These are phyloP conservation scores for Phlyctochytrium arcticum DNA, from an alignment of 192 early-diverging fungal species.

Conservation along the genomic window DNA sequence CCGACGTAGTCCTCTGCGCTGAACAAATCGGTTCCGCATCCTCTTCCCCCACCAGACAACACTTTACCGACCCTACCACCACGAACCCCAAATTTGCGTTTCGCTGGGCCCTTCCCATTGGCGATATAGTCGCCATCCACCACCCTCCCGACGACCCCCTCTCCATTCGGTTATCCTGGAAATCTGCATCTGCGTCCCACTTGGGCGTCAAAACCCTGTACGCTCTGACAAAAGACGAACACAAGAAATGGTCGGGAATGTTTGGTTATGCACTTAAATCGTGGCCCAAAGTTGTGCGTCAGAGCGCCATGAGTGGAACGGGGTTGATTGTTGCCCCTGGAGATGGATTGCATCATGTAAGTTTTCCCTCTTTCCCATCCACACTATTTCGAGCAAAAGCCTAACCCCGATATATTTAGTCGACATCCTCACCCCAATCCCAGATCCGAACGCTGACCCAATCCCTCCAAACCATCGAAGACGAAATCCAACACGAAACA, in stretches of 20 bases:
- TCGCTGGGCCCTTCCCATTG: conserved; percentile 12
- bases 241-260: not conserved
- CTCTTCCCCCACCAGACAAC: too few relatives aligned
- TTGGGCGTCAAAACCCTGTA: conserved; percentile 9
- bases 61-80: too few relatives aligned
- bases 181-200: not conserved
- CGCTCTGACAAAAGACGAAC: not conserved
- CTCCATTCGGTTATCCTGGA: conserved; percentile 5
- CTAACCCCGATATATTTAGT: not conserved
- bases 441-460: conserved; percentile 8
- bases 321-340: conserved; percentile 12
- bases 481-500: conserved; percentile 10
- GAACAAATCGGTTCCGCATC: not conserved
- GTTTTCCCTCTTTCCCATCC: not conserved
- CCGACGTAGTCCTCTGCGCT: conserved; percentile 7
- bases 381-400: not conserved
- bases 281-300: not conserved
- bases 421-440: not conserved
- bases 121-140: conserved; percentile 4
- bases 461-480: not conserved
- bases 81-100: not conserved
- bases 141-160: not conserved
- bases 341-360: not conserved
- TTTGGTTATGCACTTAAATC: not conserved
- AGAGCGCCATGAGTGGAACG: conserved; percentile 3